phyloP scores from a whole-genome alignment of 371 early-diverging fungal species.

The Synchytrium microbalum region DNA sequence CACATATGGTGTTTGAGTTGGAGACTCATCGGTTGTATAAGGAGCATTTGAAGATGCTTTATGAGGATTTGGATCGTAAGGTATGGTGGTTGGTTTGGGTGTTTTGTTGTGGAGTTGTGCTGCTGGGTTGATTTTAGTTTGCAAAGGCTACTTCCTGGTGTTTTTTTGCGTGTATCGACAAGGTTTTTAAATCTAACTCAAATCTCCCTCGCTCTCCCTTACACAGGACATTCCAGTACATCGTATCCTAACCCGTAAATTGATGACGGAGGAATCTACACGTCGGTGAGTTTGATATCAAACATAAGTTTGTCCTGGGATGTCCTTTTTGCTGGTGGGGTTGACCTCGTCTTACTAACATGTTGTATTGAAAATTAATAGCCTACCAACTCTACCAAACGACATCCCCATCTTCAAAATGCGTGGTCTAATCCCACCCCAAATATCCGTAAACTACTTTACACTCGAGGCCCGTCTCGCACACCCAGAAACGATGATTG shows the following conservation, averaged over 20 bases:
- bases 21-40: not conserved
- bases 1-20: not conserved
- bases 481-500: not conserved
- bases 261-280: not conserved
- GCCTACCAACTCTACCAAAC: not conserved
- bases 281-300: too few relatives aligned
- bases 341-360: too few relatives aligned
- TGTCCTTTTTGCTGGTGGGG: too few relatives aligned
- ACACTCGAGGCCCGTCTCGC: not conserved
- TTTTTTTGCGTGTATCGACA: not conserved
- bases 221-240: not conserved
- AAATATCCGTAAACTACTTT: not conserved
- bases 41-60: not conserved
- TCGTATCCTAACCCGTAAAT: not conserved
- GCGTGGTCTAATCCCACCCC: not conserved
- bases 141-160: too few relatives aligned
- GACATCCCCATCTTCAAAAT: not conserved
- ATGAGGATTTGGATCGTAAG: not conserved
- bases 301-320: too few relatives aligned
- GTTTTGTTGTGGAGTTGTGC: too few relatives aligned
- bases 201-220: too few relatives aligned
- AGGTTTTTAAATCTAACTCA: not conserved
- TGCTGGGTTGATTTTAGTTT: too few relatives aligned
- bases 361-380: too few relatives aligned
- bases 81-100: too few relatives aligned